These are phyloP conservation scores for Neophaeococcomyces mojaviensis DNA, from an alignment of 2,329 filamentous ascomycete genomes.

Conservation along the genomic window DNA sequence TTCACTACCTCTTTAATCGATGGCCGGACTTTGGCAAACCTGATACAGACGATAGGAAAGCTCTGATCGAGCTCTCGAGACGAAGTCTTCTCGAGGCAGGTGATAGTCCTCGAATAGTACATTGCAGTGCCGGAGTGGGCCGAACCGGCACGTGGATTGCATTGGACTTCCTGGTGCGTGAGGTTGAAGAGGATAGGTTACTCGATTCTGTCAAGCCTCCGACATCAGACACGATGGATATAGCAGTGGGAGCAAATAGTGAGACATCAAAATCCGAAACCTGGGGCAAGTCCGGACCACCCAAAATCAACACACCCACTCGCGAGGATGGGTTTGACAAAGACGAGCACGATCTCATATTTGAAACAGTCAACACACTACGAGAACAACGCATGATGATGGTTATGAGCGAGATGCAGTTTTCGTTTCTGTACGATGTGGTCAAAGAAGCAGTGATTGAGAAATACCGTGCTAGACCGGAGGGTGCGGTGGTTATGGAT, in stretches of 20 bases:
- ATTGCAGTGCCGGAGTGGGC: constrained; percentile 88
- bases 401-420: constrained; percentile 86
- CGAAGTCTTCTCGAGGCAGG: constrained; percentile 38
- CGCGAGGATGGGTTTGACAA: constrained; percentile 21
- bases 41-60: constrained; percentile 43
- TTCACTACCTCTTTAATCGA: constrained; percentile 75
- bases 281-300: constrained; percentile 17
- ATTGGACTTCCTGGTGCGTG: constrained; percentile 80
- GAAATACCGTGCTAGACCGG: constrained; percentile 39
- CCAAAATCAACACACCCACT: constrained; percentile 28
- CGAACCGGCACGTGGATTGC: constrained; percentile 93
- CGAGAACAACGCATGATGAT: constrained; percentile 87
- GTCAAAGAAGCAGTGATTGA: constrained; percentile 67
- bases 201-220: constrained; percentile 26
- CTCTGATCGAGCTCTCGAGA: constrained; percentile 45
- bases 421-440: constrained; percentile 81
- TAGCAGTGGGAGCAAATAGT: neutral
- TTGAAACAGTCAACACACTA: constrained; percentile 68
- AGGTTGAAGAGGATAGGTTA: constrained; percentile 68
- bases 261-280: constrained; percentile 6
- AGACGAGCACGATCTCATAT: constrained; percentile 59
- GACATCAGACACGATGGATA: too few relatives aligned
- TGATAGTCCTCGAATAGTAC: constrained; percentile 69
- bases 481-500: constrained; percentile 11
- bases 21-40: constrained; percentile 92